Percentiles rank a stretch among this genome's conserved stretches.
These are phyloP conservation scores for Parascedosporium putredinis DNA, from an alignment of 2,329 filamentous ascomycete species.

Conservation along the genomic window DNA sequence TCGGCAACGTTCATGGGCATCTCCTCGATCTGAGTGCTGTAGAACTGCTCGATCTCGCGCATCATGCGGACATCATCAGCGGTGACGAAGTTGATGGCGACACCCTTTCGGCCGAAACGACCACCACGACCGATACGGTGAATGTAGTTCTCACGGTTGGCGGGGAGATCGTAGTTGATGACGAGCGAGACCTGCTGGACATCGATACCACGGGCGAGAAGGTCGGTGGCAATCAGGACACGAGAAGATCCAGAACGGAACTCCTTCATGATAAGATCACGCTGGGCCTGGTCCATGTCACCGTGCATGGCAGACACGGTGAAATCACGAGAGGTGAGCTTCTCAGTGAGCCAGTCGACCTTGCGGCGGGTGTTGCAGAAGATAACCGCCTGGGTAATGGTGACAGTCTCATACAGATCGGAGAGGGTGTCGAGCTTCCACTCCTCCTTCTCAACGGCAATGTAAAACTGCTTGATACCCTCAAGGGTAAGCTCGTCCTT, in stretches of 20 bases:
- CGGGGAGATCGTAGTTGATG: constrained; percentile 99
- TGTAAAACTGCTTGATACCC: constrained; percentile 99
- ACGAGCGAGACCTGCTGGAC: constrained; percentile 99
- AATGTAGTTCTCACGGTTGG: constrained; percentile 99
- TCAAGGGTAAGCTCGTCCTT: constrained; percentile 99
- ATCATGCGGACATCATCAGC: constrained; percentile 99
- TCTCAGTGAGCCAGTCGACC: constrained; percentile 99
- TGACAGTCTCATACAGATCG: constrained; percentile 98
- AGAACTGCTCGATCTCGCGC: constrained; percentile 99
- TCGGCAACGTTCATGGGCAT: constrained; percentile 94
- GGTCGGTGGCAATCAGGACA: constrained; percentile 96
- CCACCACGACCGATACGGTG: constrained; percentile 99
- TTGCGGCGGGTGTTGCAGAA: constrained; percentile 99
- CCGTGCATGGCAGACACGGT: constrained; percentile 99
- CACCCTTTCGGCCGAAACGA: constrained; percentile 99
- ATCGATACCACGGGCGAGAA: constrained; percentile 98
- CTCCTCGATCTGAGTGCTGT: constrained; percentile 99
- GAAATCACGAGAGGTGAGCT: constrained; percentile 97
- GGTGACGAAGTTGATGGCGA: constrained; percentile 99
- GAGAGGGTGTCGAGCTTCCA: constrained; percentile 99
- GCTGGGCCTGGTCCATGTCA: constrained; percentile 96
- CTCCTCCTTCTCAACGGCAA: constrained; percentile 99
- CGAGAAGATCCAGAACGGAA: constrained; percentile 98
- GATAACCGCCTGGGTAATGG: constrained; percentile 98
- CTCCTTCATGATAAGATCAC: constrained; percentile 99